phyloP scores from a whole-genome alignment of 1,139 yeast genomes.

The Suhomyces wounanorum region DNA sequence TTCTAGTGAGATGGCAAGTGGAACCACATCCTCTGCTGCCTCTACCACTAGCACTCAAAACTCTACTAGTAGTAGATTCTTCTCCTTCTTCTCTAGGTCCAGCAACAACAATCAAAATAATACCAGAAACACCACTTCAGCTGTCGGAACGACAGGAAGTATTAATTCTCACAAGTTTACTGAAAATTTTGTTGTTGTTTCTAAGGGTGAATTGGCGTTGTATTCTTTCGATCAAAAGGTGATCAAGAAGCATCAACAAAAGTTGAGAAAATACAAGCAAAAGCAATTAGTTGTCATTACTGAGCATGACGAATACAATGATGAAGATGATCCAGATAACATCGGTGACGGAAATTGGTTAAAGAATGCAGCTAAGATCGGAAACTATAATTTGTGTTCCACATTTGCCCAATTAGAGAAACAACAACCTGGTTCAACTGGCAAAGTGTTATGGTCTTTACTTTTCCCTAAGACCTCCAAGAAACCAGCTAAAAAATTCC shows the following conservation, averaged over 20 bases:
- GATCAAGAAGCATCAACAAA: conserved; percentile 44
- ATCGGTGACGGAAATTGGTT: conserved; percentile 75
- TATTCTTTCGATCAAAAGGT: conserved; percentile 54
- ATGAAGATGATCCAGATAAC: conserved; percentile 26
- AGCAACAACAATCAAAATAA: conserved; percentile 6
- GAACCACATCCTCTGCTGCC: conserved; percentile 24
- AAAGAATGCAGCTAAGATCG: conserved; percentile 50
- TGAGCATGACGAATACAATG: conserved; percentile 18
- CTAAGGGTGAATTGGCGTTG: conserved; percentile 57
- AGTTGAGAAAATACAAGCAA: conserved; percentile 30
- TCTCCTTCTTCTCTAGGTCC: conserved; percentile 27
- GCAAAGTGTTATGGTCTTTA: conserved; percentile 35
- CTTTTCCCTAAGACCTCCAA: conserved; percentile 42
- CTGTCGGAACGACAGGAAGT: conserved; percentile 13
- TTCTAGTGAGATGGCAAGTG: conserved; percentile 18
- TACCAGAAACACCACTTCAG: conserved; percentile 6
- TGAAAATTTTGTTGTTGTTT: conserved; percentile 56
- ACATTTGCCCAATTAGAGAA: conserved; percentile 49
- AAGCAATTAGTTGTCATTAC: conserved; percentile 22
- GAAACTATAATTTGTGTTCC: conserved; percentile 51
- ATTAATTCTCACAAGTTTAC: conserved; percentile 35
- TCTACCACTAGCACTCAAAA: conserved; percentile 23
- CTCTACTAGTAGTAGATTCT: conserved; percentile 22
- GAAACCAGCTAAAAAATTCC: conserved; percentile 38
- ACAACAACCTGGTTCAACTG: conserved; percentile 12